Evolutionary conservation across 192 early-diverging fungal genomes (phyloP).

Genomic region (Backusella sp.): DNA sequence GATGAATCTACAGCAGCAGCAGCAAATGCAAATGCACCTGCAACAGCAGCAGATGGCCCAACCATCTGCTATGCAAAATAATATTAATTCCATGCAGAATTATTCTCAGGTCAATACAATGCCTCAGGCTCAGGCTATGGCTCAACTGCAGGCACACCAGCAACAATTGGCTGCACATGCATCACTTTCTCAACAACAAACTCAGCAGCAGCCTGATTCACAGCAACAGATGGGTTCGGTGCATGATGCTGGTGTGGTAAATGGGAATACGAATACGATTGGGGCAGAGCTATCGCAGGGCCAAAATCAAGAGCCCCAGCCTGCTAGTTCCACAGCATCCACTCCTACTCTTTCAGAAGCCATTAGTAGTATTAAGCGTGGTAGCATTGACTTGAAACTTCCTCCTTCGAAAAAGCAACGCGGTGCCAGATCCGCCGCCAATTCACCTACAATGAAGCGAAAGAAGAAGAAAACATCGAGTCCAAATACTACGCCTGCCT

Average conservation of each 20-base stretch:
- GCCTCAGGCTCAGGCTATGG: slow-evolving; percentile 5
- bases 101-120: slow-evolving; percentile 1
- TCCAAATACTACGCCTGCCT: not conserved
- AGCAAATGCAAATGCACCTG: not conserved
- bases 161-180: slow-evolving; percentile 14
- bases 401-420: slow-evolving; percentile 29
- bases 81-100: not conserved
- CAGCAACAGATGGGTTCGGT: not conserved
- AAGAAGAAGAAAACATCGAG: not conserved
- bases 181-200: not conserved
- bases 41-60: slow-evolving; percentile 13
- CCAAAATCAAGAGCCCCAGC: not conserved
- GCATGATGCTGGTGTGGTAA: not conserved
- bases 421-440: slow-evolving; percentile 2
- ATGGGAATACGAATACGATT: not conserved
- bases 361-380: slow-evolving; percentile 22
- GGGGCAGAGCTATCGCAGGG: not conserved
- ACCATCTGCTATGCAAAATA: slow-evolving; percentile 2
- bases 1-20: slow-evolving; percentile 10
- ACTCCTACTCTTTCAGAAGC: not conserved
- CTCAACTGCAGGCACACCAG: slow-evolving; percentile 12
- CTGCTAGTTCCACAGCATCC: not conserved
- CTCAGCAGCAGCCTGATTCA: slow-evolving; percentile 12
- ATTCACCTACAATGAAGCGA: slow-evolving; percentile 9
- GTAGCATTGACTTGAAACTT: slow-evolving; percentile 34